phyloP scores from a whole-genome alignment of 1,284 basidiomycete species.

The Macrocystidia cucumis region DNA sequence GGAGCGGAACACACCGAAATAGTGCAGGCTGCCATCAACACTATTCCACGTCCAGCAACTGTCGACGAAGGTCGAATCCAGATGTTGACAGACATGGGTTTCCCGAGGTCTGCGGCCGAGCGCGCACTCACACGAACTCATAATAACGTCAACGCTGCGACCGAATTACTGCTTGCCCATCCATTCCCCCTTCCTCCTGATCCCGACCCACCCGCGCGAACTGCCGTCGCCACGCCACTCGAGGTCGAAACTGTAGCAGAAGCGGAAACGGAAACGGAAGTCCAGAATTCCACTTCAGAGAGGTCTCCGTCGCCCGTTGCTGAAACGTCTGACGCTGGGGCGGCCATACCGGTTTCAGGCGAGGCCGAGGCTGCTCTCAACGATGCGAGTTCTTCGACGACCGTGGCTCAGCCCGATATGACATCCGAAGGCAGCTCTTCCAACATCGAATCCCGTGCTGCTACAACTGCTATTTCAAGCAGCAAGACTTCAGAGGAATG shows the following conservation, averaged over 20 bases:
- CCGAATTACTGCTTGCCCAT: conserved; percentile 81
- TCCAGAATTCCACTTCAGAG: conserved; percentile 7
- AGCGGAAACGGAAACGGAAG: conserved; percentile 1
- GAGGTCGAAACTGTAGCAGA: conserved; percentile 4
- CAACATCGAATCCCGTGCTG: too few species aligned
- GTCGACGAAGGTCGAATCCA: conserved; percentile 74
- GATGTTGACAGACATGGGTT: conserved; percentile 95
- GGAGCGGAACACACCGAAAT: conserved; percentile 17
- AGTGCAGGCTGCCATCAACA: conserved; percentile 15
- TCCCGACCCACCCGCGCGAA: conserved; percentile 30
- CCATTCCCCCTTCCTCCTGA: conserved; percentile 75
- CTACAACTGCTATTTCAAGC: conserved; percentile 13
- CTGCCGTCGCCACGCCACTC: neutral
- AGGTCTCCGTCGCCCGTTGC: conserved; percentile 9
- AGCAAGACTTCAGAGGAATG: conserved; percentile 55
- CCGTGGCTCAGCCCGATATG: conserved; percentile 11
- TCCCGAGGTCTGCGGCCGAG: conserved; percentile 79
- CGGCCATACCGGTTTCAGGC: neutral
- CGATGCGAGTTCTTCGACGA: conserved; percentile 11
- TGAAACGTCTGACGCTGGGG: conserved; percentile 9
- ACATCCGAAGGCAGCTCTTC: too few species aligned
- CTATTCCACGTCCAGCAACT: conserved; percentile 36
- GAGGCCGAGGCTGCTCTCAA: conserved; percentile 14
- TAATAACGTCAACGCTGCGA: conserved; percentile 88
- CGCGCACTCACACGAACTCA: conserved; percentile 77